Evolutionary conservation across 2,329 filamentous ascomycete species (phyloP), one percentile per base, ranked within the genome.

Genomic region (Colletotrichum destructivum): DNA sequence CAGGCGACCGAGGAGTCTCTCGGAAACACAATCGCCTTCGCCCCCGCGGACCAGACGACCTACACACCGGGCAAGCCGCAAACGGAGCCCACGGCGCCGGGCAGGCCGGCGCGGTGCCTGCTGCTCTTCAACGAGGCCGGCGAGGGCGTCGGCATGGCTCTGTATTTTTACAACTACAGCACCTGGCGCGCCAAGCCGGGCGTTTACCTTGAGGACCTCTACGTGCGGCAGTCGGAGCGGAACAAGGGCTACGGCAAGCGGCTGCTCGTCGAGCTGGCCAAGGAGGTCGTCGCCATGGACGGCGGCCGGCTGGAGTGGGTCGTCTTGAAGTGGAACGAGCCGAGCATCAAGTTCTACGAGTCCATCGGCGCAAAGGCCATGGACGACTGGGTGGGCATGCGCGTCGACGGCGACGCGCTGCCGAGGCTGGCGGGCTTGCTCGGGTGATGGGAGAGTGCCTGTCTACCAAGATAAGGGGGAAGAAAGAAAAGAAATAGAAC

Each of bases 101-200:
- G 81, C 5, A 85, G 84, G n/a, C 94, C 92, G 40, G 93, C 95
- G 21, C 93, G 94, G 73, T 96, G 94, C 61, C 86, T 97, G 44
- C 83, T 97, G 12, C 83, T 96, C 66, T 86, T 87, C 75, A 82
- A 87, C 26, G 82, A 85, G 13, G 81, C 84, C 7, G 81, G 84
- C 13, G 79, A 83, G 49, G 81, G 81, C 0, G 93, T 90, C 0
- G 94, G 93, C 59, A 94, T 98, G 89, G 95, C 95, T 1, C 83
- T 98, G 51, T 98, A 95, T 84, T 98, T 97, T 82, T 95, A 96
- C 87, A 98, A 96, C 83, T 98, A 98, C 84, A 94, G 92, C 78
- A 98, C 96, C 0, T 98, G 96, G 96, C 90, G 93, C 11, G 90
- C 93, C n/a, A 89, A 89, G 56, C 90, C 95, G 0, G 96, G 96